Evolutionary conservation across 192 early-diverging fungal genomes (phyloP).

Genomic region (Umbelopsis vinacea): DNA sequence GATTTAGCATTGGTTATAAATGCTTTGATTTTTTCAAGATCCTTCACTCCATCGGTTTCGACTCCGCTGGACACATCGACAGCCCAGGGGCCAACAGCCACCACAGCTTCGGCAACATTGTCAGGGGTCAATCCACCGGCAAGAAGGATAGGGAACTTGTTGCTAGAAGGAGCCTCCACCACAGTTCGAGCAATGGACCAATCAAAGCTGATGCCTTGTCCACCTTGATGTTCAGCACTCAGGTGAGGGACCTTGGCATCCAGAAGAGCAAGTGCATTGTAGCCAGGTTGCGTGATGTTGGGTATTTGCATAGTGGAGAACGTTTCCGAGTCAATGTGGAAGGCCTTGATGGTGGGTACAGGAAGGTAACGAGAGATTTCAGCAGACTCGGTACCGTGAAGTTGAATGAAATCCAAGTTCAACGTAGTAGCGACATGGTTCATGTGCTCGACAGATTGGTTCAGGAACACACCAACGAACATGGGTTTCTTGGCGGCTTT

Average conservation of each 20-base stretch:
- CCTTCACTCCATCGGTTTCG: conserved; percentile 83
- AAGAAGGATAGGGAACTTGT: conserved; percentile 73
- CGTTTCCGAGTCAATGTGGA: conserved; percentile 74
- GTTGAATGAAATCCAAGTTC: conserved; percentile 90
- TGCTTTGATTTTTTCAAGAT: conserved; percentile 68
- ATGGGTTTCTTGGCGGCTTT: conserved; percentile 66
- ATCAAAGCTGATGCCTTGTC: conserved; percentile 83
- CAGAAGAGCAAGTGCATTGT: conserved; percentile 58
- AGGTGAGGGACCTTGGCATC: conserved; percentile 66
- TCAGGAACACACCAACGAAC: conserved; percentile 93
- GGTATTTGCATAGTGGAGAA: conserved; percentile 38
- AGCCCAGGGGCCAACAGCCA: conserved; percentile 71
- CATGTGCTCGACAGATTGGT: conserved; percentile 82
- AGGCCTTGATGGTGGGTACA: conserved; percentile 87
- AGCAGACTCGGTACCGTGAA: conserved; percentile 83
- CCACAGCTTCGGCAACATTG: conserved; percentile 81
- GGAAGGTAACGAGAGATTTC: conserved; percentile 72
- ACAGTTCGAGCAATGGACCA: conserved; percentile 75
- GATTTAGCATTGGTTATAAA: conserved; percentile 74
- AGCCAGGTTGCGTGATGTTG: conserved; percentile 55
- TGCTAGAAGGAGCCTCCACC: conserved; percentile 26
- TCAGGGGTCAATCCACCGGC: conserved; percentile 88
- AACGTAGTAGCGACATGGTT: conserved; percentile 60
- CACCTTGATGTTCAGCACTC: conserved; percentile 66
- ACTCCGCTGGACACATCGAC: conserved; percentile 97